These are phyloP conservation scores for Phytophthora palmivora DNA, from an alignment of 352 stramenopile genomes.

Conservation along the genomic window DNA sequence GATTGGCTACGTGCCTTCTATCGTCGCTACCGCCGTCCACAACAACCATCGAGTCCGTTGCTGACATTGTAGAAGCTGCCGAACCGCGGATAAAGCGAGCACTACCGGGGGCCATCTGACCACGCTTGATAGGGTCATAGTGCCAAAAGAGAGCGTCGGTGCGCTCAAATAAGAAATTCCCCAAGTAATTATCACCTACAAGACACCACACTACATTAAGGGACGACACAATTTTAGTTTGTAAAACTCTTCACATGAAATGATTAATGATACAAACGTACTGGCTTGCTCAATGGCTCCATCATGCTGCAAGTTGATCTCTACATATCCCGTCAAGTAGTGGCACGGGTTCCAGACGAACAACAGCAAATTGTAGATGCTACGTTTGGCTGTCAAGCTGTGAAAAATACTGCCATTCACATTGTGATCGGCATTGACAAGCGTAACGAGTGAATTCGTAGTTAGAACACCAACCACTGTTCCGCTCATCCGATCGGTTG, in stretches of 20 bases:
- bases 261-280: slow-evolving; percentile 15
- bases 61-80: slow-evolving; percentile 33
- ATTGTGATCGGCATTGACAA: slow-evolving; percentile 53
- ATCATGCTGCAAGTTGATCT: slow-evolving; percentile 55
- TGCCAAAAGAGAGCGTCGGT: slow-evolving; percentile 52
- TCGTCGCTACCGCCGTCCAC: slow-evolving; percentile 25
- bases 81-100: slow-evolving; percentile 38
- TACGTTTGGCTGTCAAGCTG: slow-evolving; percentile 47
- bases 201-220: slow-evolving; percentile 51
- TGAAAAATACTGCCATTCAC: slow-evolving; percentile 47
- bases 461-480: slow-evolving; percentile 43
- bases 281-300: slow-evolving; percentile 53
- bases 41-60: slow-evolving; percentile 25
- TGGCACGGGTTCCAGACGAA: slow-evolving; percentile 53
- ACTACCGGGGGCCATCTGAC: slow-evolving; percentile 22
- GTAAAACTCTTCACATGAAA: neutral
- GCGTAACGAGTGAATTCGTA: slow-evolving; percentile 43
- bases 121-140: slow-evolving; percentile 44
- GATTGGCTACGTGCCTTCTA: neutral
- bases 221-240: neutral
- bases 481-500: slow-evolving; percentile 29
- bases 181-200: slow-evolving; percentile 50
- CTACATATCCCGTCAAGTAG: slow-evolving; percentile 50
- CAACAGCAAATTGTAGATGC: slow-evolving; percentile 47
- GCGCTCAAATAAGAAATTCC: slow-evolving; percentile 47